Evolutionary conservation across 2,329 filamentous ascomycete species (phyloP), one percentile per base, ranked within the genome.

Genomic region (Xylariaceae sp.): DNA sequence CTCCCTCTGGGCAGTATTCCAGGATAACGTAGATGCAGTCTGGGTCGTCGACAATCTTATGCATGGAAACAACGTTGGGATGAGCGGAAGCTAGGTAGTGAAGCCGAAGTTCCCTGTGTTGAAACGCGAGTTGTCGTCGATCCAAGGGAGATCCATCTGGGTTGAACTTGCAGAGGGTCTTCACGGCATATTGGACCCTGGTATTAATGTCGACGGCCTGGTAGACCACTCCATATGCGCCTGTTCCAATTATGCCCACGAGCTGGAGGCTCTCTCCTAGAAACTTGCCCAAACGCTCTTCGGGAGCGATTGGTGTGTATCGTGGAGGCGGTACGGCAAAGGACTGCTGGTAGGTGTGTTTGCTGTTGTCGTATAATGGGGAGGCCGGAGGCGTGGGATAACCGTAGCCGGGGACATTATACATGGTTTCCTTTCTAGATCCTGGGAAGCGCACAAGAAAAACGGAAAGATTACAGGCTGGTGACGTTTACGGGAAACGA

Each of bases 201-300:
- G 83, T 92, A 65, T 85, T 84, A 64, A 92, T 80, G 71, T 93
- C 91, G 69, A 87, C 75, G 61, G 91, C 91, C 55, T 84, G 82
- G 73, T 97, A 97, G 21, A 98, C 93, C 34, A 96, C 91, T 54
- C 93, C 93, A 69, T 98, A 98, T 47, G 93, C 93, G 58, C 93
- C 93, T 40, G 92, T 88, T 55, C 93, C 93, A 52, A 97, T 79
- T 58, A 97, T 88, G 52, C 83, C 80, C 53, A 83, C 88, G 61
- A 97, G 75, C 71, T 92, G 85, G 57, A 96, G 78, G 64, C 87
- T 83, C 64, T 86, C 85, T 58, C 88, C 88, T 55, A 97, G 79
- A 57, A 92, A 76, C 57, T 84, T 82, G 67, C 92, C 91, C 75
- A 97, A 71, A 63, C 90, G 83, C 64, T 91, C 88, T 77, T 95